Base-by-base conservation (phyloP, 1,139 yeast species). In the Saccharomyces hybrid region DNA sequence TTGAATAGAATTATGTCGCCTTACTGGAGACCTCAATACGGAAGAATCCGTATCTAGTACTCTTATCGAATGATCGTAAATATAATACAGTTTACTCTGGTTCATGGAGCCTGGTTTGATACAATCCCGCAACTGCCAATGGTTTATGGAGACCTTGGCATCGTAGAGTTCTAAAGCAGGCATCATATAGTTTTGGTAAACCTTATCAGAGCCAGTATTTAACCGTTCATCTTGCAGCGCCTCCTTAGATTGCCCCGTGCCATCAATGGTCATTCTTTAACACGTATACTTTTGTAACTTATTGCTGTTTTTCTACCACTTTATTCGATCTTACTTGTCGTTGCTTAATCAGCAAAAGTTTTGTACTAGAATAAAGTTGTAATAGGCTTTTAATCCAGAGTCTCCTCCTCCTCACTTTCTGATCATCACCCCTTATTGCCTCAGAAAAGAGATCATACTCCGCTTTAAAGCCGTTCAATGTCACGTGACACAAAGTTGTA, bases 121-220 rank as follows among this genome's bases (percentile, higher is more conserved):
- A 63, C 90, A 76, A 65, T 90, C 95, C 50, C 96, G 76, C 47
- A 90, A 74, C 68, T 90, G 97, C 96, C 96, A 90, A 73, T 90
- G 97, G 58, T 84, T 82, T 47, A 65, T 68, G 5, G 71, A 63
- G 4, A 70, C 67, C 49, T 63, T 63, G 0, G 69, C 64, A 58
- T 66, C 71, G 49, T 60, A 66, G 20, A 68, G 53, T 53, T 65
- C 68, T 51, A 68, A 55, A 14, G 66, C 64, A 2, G 70, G 68
- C 67, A 66, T 63, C 61, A 68, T 55, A 56, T 66, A 67, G 50
- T 66, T 66, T 54, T 68, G 71, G 38, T 61, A 67, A 6, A 66
- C 62, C 49, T 64, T 65, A 47, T 66, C 69, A 5, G 65, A 58
- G n/a, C 68, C 68, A 7, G 68, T 59, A 48, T 57, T 60, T 41